Conservation (phyloP, 169 alveolate species). For the Toxoplasma gondii region DNA sequence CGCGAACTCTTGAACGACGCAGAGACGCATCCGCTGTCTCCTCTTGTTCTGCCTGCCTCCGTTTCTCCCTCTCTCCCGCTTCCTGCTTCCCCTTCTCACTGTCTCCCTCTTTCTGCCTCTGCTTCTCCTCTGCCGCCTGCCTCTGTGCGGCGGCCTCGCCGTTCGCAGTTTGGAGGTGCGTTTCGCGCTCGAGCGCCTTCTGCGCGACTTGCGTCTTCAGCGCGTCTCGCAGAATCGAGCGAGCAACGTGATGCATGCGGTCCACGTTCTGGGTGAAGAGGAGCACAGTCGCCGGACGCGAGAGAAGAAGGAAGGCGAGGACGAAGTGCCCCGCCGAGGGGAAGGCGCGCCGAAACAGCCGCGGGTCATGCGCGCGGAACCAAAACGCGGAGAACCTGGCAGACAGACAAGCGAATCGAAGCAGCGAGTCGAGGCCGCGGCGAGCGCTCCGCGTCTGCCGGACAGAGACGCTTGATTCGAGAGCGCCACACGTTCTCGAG, state of each 20-base stretch:
- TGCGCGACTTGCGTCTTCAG: neutral
- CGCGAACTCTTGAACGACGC: neutral
- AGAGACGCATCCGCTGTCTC: neutral
- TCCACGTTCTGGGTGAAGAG: constrained; percentile 66
- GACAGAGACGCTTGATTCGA: neutral
- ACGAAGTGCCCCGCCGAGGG: constrained; percentile 53
- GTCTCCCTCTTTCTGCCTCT: neutral
- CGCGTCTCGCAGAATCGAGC: constrained; percentile 18
- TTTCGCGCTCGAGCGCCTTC: no score
- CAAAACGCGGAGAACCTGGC: constrained; percentile 46
- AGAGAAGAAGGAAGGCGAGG: constrained; percentile 57
- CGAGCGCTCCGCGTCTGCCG: neutral
- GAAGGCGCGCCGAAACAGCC: constrained; percentile 7
- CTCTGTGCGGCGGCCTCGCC: neutral
- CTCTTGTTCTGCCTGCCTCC: neutral
- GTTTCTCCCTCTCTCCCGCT: neutral
- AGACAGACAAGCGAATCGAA: neutral
- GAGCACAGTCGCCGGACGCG: constrained; percentile 55
- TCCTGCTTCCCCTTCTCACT: neutral
- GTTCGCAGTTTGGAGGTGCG: no score
- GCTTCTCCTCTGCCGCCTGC: neutral
- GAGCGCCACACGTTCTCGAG: neutral
- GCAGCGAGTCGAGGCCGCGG: neutral
- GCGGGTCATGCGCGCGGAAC: constrained; percentile 59
- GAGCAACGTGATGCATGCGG: constrained; percentile 46